These are phyloP conservation scores for Termitomyces heimii DNA, from an alignment of 768 basidiomycete genomes.

Conservation along the genomic window DNA sequence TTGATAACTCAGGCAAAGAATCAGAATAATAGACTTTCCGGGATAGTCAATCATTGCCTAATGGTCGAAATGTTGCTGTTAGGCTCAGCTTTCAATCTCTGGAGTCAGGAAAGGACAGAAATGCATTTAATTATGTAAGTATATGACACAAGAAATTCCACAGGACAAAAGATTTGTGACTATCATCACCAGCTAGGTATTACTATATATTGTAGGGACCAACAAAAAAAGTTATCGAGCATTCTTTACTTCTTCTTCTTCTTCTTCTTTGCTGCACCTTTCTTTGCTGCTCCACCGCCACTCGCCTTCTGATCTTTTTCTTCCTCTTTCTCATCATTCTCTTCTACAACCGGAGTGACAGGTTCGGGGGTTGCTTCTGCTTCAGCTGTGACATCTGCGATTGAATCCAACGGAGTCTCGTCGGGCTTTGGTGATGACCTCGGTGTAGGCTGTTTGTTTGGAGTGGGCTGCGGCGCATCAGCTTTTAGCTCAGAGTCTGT, in stretches of 20 bases:
- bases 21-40: too few relatives aligned
- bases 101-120: too few relatives aligned
- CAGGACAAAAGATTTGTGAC: too few relatives aligned
- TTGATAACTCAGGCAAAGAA: too few relatives aligned
- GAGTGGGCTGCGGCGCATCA: not conserved
- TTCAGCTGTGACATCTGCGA: not conserved
- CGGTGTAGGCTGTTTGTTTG: not conserved
- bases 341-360: conserved; percentile 10
- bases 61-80: too few relatives aligned
- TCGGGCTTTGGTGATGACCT: not conserved
- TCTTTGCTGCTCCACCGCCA: conserved; percentile 11
- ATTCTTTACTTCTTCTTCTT: conserved; percentile 18
- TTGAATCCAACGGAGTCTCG: not conserved
- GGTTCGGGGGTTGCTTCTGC: conserved; percentile 7
- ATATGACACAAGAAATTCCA: too few relatives aligned
- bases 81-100: too few relatives aligned
- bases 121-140: too few relatives aligned
- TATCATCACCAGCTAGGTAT: too few relatives aligned
- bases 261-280: conserved; percentile 13
- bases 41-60: too few relatives aligned
- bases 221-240: not conserved
- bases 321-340: conserved; percentile 13
- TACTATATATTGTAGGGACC: not conserved
- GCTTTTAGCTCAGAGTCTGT: not conserved
- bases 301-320: conserved; percentile 10